These are phyloP conservation scores for Fusarium coffeatum DNA, from an alignment of 2,329 filamentous ascomycete genomes.

Conservation along the genomic window DNA sequence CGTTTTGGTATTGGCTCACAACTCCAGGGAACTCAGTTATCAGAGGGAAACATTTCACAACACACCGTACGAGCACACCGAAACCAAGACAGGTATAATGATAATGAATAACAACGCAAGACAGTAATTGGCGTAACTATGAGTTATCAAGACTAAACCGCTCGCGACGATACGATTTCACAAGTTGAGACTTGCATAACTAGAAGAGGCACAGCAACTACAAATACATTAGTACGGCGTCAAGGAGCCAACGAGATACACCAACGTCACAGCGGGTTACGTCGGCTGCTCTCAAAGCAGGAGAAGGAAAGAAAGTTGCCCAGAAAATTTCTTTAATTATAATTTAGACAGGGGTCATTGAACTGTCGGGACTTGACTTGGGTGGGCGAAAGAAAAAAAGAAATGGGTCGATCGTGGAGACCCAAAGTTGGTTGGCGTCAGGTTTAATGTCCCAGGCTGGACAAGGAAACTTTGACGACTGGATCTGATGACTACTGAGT, in stretches of 20 bases:
- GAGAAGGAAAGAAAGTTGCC: background rate
- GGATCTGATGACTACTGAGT: conserved; percentile 35
- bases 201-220: conserved; percentile 14
- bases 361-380: conserved; percentile 17
- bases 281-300: conserved; percentile 3
- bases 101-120: conserved; percentile 5
- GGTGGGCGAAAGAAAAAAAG: background rate
- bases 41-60: conserved; percentile 15
- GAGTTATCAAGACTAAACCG: conserved; percentile 19
- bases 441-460: conserved; percentile 14
- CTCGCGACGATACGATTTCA: conserved; percentile 8
- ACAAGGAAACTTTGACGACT: conserved; percentile 31
- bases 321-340: conserved; percentile 17
- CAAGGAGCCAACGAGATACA: background rate
- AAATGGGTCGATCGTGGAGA: conserved; percentile 40
- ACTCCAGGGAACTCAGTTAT: background rate
- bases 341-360: conserved; percentile 21
- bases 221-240: background rate
- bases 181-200: conserved; percentile 7
- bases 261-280: background rate
- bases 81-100: conserved; percentile 7
- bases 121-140: conserved; percentile 6
- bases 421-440: conserved; percentile 14
- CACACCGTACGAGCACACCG: background rate
- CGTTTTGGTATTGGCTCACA: background rate